These are phyloP conservation scores for Pseudocercospora eumusae DNA, from an alignment of 2,329 filamentous ascomycete genomes.

Conservation along the genomic window DNA sequence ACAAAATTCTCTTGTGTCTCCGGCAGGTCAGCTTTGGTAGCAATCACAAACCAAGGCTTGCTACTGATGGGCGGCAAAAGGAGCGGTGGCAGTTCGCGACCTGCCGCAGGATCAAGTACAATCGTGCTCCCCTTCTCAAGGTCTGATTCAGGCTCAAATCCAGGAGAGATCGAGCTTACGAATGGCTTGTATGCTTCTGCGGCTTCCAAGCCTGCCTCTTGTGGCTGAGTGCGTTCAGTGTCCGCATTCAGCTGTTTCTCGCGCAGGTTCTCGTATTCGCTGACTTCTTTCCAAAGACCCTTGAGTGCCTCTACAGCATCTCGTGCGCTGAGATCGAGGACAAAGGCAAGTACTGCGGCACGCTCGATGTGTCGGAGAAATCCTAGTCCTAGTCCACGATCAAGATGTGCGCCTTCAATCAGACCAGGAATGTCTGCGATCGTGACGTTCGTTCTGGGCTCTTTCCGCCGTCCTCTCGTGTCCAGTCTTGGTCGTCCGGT, in stretches of 20 bases:
- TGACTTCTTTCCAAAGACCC: slow-evolving; percentile 86
- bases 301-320: slow-evolving; percentile 78
- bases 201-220: slow-evolving; percentile 29
- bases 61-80: slow-evolving; percentile 72
- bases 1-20: slow-evolving; percentile 77
- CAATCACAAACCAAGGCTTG: slow-evolving; percentile 96
- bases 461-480: slow-evolving; percentile 49
- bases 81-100: slow-evolving; percentile 48
- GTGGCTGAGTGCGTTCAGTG: slow-evolving; percentile 56
- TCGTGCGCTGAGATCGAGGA: slow-evolving; percentile 78
- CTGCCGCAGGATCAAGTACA: slow-evolving; percentile 31
- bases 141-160: slow-evolving; percentile 26
- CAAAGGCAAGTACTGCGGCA: slow-evolving; percentile 88
- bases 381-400: slow-evolving; percentile 84
- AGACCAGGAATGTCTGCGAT: slow-evolving; percentile 95
- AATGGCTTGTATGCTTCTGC: slow-evolving; percentile 51
- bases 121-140: slow-evolving; percentile 26
- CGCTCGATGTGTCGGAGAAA: slow-evolving; percentile 95
- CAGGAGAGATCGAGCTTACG: slow-evolving; percentile 46
- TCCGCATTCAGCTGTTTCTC: slow-evolving; percentile 69
- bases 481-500: slow-evolving; percentile 67
- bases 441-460: slow-evolving; percentile 76
- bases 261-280: slow-evolving; percentile 80
- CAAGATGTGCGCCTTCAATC: slow-evolving; percentile 87
- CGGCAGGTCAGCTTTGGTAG: slow-evolving; percentile 85